These are phyloP conservation scores for Glycyrrhiza uralensis DNA, from an alignment of 306 rosid genomes.

Conservation along the genomic window DNA sequence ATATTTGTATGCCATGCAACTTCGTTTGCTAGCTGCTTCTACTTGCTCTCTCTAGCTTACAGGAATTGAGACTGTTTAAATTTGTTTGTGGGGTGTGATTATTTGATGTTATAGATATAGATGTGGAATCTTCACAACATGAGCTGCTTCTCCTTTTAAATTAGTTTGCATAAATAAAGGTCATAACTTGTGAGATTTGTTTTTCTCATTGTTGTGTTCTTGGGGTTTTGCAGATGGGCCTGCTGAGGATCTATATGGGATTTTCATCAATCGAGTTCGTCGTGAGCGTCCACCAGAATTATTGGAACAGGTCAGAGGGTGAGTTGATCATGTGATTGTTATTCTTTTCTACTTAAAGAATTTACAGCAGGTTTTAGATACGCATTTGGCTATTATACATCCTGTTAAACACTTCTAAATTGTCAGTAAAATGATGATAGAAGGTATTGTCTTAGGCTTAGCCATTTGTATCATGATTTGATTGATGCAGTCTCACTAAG, in stretches of 20 bases:
- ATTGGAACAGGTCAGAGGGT: slow-evolving; percentile 83
- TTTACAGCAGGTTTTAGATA: not conserved
- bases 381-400: not conserved
- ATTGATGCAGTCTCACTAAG: slow-evolving; percentile 81
- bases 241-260: slow-evolving; percentile 89
- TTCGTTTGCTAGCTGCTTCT: not conserved
- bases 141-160: not conserved
- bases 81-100: slow-evolving; percentile 1
- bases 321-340: slow-evolving; percentile 40
- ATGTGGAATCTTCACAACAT: not conserved
- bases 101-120: not conserved
- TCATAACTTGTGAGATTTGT: not conserved
- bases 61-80: not conserved
- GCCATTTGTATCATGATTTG: slow-evolving; percentile 23
- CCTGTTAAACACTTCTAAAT: not conserved
- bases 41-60: not conserved
- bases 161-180: not conserved
- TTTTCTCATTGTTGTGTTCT: not conserved
- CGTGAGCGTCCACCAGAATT: slow-evolving; percentile 85
- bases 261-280: slow-evolving; percentile 88
- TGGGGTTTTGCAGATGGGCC: slow-evolving; percentile 72
- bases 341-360: slow-evolving; percentile 10
- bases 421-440: not conserved
- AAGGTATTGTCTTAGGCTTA: slow-evolving; percentile 22
- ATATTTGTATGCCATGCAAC: slow-evolving; percentile 55